These are phyloP conservation scores for Nosema muscidifuracis DNA, from an alignment of 371 early-diverging fungal genomes.

Conservation along the genomic window DNA sequence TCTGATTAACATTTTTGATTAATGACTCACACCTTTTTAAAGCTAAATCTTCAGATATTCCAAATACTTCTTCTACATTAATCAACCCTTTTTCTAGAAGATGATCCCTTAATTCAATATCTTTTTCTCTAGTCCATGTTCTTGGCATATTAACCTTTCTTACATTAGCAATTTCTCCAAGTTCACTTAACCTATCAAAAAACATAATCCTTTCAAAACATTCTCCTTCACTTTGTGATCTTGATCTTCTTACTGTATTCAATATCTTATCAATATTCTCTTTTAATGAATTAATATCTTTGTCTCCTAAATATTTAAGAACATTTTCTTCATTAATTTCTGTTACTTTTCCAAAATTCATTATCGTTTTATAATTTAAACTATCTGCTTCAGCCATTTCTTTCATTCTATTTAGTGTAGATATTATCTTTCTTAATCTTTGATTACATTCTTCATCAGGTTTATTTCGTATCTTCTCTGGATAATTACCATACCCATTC, in stretches of 20 bases:
- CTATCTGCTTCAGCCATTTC: constrained; percentile 55
- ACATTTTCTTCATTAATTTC: constrained; percentile 53
- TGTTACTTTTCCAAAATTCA: constrained; percentile 59
- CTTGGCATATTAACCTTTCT: constrained; percentile 52
- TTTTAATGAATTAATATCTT: constrained; percentile 50
- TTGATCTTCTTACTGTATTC: constrained; percentile 46
- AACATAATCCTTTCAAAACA: constrained; percentile 57
- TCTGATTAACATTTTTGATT: constrained; percentile 11
- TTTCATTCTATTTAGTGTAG: constrained; percentile 51
- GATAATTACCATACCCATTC: constrained; percentile 62
- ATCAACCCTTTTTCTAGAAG: constrained; percentile 52
- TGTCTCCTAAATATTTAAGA: constrained; percentile 37
- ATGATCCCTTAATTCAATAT: constrained; percentile 41
- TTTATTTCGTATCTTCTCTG: constrained; percentile 43
- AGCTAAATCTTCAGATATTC: constrained; percentile 51
- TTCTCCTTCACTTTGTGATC: constrained; percentile 47
- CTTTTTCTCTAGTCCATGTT: constrained; percentile 57
- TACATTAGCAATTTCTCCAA: constrained; percentile 34
- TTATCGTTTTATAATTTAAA: constrained; percentile 54
- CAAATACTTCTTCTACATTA: constrained; percentile 39
- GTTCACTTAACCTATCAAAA: constrained; percentile 39
- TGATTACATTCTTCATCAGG: constrained; percentile 60
- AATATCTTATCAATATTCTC: constrained; percentile 55
- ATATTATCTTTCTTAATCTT: constrained; percentile 60
- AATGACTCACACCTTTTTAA: constrained; percentile 57